Base-by-base conservation (phyloP, 352 stramenopile genomes). In the Phytophthora pinifolia region DNA sequence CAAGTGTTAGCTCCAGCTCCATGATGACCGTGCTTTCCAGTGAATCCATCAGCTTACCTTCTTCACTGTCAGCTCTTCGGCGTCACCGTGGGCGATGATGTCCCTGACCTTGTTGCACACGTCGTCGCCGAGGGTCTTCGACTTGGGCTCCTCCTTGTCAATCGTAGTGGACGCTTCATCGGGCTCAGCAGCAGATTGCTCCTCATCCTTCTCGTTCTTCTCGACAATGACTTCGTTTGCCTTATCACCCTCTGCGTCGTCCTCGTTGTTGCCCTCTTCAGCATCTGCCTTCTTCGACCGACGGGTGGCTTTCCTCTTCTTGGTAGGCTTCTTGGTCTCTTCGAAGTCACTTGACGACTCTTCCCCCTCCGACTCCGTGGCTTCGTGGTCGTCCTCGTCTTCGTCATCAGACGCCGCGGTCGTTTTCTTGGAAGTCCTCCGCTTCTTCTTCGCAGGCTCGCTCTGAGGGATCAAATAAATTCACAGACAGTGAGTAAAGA, bases 51-150 rank as follows among this genome's bases (percentile, higher is more conserved):
- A 9, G 53, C 5, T 57, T 67, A 93, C 83, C 74, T 86, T 87
- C 44, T 94, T 94, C 25, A 92, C 67, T n/a, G 83, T 94, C 38
- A 94, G 67, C 46, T 91, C 76, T 45, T 92, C 77, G 2, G 79
- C 74, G 44, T 94, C 72, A 34, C 83, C 83, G 27, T 85, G 65
- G 4, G 75, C 76, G 34, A 94, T 90, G 63, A 94, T 94, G 36
- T 90, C 72, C 60, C 81, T 69, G 46, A 94, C 72, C 43, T 89
- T 89, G 29, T 62, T 72, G 50, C 75, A 67, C 10, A 90, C 60
- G 22, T 88, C 77, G 0, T 59, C 67, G 18, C 62, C 66, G 52
- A 92, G 20, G 9, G 30, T 51, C 31, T 54, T 43, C 17, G 47
- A 15, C 50, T 64, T 46, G 12, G 46, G 14, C 20, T 67, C 54